These are phyloP conservation scores for Grosmannia clavigera DNA, from an alignment of 2,329 filamentous ascomycete species.

Conservation along the genomic window DNA sequence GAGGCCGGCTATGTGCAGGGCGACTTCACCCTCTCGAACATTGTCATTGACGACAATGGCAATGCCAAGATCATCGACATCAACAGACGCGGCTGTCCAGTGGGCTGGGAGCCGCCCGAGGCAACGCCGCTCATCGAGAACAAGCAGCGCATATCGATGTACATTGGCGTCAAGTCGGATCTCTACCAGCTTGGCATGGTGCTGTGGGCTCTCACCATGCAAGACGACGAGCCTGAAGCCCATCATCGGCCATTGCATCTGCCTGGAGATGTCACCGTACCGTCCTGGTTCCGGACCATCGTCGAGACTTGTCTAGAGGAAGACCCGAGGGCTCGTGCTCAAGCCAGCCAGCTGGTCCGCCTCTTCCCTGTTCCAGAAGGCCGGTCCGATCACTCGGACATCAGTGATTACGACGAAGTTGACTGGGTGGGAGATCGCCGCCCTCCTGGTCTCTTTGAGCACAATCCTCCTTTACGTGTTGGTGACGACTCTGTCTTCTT, in stretches of 20 bases:
- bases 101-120: conserved; percentile 96
- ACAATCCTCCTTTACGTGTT: conserved; percentile 23
- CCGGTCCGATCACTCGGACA: conserved; percentile 13
- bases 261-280: conserved; percentile 48
- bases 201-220: conserved; percentile 77
- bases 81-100: conserved; percentile 90
- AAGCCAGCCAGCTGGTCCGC: conserved; percentile 58
- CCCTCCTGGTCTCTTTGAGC: conserved; percentile 9
- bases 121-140: conserved; percentile 74
- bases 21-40: conserved; percentile 94
- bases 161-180: conserved; percentile 96
- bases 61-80: conserved; percentile 97
- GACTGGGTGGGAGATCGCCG: conserved; percentile 4
- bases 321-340: conserved; percentile 57
- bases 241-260: conserved; percentile 58
- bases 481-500: conserved; percentile 24
- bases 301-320: conserved; percentile 66
- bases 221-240: conserved; percentile 81
- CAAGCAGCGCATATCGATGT: conserved; percentile 86
- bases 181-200: conserved; percentile 96
- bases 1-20: conserved; percentile 95
- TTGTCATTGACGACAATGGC: conserved; percentile 75
- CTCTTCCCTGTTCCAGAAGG: conserved; percentile 45
- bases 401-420: conserved; percentile 18
- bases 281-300: conserved; percentile 65